Base-by-base conservation (phyloP, 1,284 basidiomycete species). In the Ceratobasidium sp. region DNA sequence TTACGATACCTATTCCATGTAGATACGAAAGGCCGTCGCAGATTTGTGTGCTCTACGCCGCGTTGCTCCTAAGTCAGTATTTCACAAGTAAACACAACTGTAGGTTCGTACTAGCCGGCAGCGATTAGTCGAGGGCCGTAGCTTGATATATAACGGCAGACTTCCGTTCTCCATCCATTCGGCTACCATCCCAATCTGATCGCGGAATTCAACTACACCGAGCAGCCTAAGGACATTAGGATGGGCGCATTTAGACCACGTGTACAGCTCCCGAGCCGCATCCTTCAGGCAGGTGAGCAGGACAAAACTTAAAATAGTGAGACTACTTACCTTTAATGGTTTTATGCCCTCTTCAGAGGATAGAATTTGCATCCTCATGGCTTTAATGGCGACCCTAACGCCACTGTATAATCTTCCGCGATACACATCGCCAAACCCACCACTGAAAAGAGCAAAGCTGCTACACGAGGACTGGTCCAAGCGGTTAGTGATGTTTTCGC, bases 371-470 rank as follows among this genome's bases (percentile, higher is more conserved):
- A 63, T 40, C 23, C 70, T 20, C 15, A 60, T 13, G 2, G 40
- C 46, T 39, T 73, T 73, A n/a, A 73, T 60, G 4, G 70, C 70
- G 13, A 73, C 58, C 12, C 5, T 15, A 3, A 58, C 49, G 4
- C 51, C 51, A 39, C 49, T 39, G 40, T 44, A 20, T 23, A 73
- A 40, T 6, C 20, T 15, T 2, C 70, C 70, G 10, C 26, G 12
- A 18, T 46, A 73, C 20, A 71, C 69, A 44, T 71, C 69, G 5
- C 69, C 69, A 46, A 61, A 73, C 12, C 56, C 58, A 28, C 70
- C 70, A 7, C 20, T 51, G 10, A 53, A 39, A 18, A 44, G 10
- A 7, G 39, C 20, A 42, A n/a, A 7, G 18, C 39, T 44, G 39
- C 33, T 39, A 51, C 51, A 71, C 26, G 39, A 28, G 33, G 33